Conservation (phyloP, 108 stramenopile genomes). For the Nannochloropsis gaditana region DNA sequence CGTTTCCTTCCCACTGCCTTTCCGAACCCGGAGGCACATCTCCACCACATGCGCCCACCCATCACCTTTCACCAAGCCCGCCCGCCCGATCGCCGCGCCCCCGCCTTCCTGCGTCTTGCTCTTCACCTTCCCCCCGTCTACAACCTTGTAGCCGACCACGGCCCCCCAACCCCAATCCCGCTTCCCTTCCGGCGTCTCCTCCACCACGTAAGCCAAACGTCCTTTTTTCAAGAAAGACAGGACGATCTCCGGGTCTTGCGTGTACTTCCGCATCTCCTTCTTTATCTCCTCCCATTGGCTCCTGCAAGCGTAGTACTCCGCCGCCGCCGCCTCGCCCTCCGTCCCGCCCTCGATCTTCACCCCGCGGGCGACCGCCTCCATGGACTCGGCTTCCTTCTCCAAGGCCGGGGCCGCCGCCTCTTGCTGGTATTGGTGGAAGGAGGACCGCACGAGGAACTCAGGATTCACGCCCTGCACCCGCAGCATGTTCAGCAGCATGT, state of each 20-base stretch:
- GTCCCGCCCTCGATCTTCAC: slow-evolving; percentile 61
- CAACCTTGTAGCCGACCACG: slow-evolving; percentile 29
- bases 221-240: slow-evolving; percentile 86
- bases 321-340: slow-evolving; percentile 64
- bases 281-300: slow-evolving; percentile 68
- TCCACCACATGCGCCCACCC: slow-evolving; percentile 19
- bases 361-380: slow-evolving; percentile 38
- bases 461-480: slow-evolving; percentile 89
- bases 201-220: slow-evolving; percentile 75
- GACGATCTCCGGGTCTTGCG: slow-evolving; percentile 76
- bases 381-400: slow-evolving; percentile 24
- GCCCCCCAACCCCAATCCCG: slow-evolving; percentile 61
- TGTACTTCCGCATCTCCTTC: slow-evolving; percentile 65
- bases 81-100: slow-evolving; percentile 59
- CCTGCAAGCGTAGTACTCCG: slow-evolving; percentile 62
- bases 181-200: slow-evolving; percentile 72
- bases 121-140: slow-evolving; percentile 24
- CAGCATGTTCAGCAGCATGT: slow-evolving; percentile 98
- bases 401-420: slow-evolving; percentile 67
- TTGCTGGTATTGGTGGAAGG: slow-evolving; percentile 90
- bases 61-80: slow-evolving; percentile 61
- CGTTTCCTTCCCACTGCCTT: slow-evolving; percentile 56
- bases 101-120: slow-evolving; percentile 7
- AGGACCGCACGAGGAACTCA: slow-evolving; percentile 85
- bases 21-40: slow-evolving; percentile 26